Evolutionary conservation across 768 basidiomycete genomes (phyloP).

Genomic region (Termitomyces sp.): DNA sequence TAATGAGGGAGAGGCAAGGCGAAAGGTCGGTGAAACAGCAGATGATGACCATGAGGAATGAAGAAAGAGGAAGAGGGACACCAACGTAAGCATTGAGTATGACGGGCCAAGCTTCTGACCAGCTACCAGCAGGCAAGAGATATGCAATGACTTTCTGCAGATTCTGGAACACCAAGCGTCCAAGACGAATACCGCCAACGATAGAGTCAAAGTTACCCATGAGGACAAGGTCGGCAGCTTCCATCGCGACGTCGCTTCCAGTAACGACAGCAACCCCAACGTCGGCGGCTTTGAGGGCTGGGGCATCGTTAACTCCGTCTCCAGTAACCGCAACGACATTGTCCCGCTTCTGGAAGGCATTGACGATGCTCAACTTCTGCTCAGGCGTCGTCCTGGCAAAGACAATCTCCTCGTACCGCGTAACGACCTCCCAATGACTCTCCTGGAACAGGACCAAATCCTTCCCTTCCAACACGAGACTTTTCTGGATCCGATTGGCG

Average conservation of each 20-base stretch:
- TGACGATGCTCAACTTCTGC: conserved; percentile 56
- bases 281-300: conserved; percentile 48
- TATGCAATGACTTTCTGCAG: conserved; percentile 49
- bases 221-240: conserved; percentile 44
- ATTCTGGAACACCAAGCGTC: conserved; percentile 57
- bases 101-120: conserved; percentile 56
- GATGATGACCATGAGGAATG: conserved; percentile 22
- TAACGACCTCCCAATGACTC: conserved; percentile 37
- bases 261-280: conserved; percentile 53
- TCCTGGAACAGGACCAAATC: conserved; percentile 33
- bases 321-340: conserved; percentile 52
- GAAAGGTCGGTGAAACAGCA: conserved; percentile 17
- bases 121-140: conserved; percentile 50
- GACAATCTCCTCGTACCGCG: conserved; percentile 38
- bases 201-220: conserved; percentile 50
- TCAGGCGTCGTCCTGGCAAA: conserved; percentile 55
- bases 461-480: conserved; percentile 40
- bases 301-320: conserved; percentile 55
- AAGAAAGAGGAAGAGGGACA: conserved; percentile 54
- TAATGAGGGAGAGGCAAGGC: conserved; percentile 13
- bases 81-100: conserved; percentile 54
- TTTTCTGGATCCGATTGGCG: conserved; percentile 31
- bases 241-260: conserved; percentile 44
- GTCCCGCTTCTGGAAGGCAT: conserved; percentile 43
- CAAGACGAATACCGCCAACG: conserved; percentile 53